Conservation (phyloP, 768 basidiomycete genomes). For the Mycena alexandri region DNA sequence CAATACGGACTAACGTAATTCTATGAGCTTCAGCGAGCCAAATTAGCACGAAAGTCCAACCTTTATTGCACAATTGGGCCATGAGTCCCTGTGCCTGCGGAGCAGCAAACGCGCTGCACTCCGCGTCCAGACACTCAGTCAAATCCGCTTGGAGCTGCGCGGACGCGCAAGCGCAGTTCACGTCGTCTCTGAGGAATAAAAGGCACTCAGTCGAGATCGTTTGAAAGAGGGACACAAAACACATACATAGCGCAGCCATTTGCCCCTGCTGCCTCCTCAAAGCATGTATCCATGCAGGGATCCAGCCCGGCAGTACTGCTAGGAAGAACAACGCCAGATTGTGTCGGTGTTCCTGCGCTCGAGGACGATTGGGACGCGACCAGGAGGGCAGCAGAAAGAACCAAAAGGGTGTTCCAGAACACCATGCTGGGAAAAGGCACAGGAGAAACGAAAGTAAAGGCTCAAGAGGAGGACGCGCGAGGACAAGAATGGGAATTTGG, state of each 20-base stretch:
- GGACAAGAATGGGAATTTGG: background rate
- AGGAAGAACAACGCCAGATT: slow-evolving; percentile 33
- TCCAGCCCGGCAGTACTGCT: slow-evolving; percentile 37
- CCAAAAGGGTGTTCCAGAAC: slow-evolving; percentile 33
- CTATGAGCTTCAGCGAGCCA: background rate
- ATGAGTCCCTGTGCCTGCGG: slow-evolving; percentile 35
- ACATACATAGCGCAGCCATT: slow-evolving; percentile 30
- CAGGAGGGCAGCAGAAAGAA: slow-evolving; percentile 23
- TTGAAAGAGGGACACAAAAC: no score
- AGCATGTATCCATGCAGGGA: slow-evolving; percentile 38
- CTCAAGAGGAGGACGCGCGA: background rate
- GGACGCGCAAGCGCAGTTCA: slow-evolving; percentile 34
- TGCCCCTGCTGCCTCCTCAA: slow-evolving; percentile 28
- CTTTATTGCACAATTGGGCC: slow-evolving; percentile 35
- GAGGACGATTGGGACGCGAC: slow-evolving; percentile 26
- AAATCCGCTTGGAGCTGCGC: slow-evolving; percentile 36
- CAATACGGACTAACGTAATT: slow-evolving; percentile 17
- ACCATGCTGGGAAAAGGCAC: slow-evolving; percentile 26
- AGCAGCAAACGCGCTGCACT: slow-evolving; percentile 33
- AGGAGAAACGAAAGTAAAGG: slow-evolving; percentile 3
- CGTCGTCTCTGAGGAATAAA: slow-evolving; percentile 22
- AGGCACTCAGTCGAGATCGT: background rate
- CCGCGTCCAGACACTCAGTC: slow-evolving; percentile 34
- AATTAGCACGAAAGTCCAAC: slow-evolving; percentile 1
- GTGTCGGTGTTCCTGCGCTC: slow-evolving; percentile 24